Evolutionary conservation across 2,329 filamentous ascomycete genomes (phyloP).

Genomic region (Colletotrichum neosansevieriae): DNA sequence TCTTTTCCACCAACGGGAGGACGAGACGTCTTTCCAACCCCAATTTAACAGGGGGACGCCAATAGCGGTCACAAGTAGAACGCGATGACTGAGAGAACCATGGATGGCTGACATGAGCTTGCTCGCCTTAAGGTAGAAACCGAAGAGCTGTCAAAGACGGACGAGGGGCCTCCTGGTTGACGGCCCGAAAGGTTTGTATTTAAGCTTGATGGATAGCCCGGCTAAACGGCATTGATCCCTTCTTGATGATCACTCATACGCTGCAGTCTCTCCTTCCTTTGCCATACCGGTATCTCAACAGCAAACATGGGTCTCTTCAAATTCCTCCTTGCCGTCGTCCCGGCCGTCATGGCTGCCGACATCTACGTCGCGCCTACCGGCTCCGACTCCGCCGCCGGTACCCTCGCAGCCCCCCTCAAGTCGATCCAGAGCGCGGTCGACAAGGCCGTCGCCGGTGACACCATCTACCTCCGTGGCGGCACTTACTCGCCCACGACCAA

Average conservation of each 20-base stretch:
- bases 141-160: slow-evolving; percentile 5
- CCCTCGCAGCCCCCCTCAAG: slow-evolving; percentile 54
- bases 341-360: slow-evolving; percentile 46
- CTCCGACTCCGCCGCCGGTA: slow-evolving; percentile 52
- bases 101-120: slow-evolving; percentile 10
- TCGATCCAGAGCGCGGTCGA: slow-evolving; percentile 62
- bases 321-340: slow-evolving; percentile 37
- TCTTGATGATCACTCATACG: background rate
- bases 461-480: slow-evolving; percentile 50
- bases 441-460: slow-evolving; percentile 59
- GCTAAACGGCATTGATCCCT: slow-evolving; percentile 14
- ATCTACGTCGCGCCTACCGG: slow-evolving; percentile 61
- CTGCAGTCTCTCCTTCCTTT: slow-evolving; percentile 29
- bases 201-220: slow-evolving; percentile 35
- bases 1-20: slow-evolving; percentile 37
- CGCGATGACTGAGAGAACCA: background rate
- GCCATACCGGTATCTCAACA: background rate
- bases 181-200: slow-evolving; percentile 29
- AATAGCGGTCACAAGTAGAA: slow-evolving; percentile 24
- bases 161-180: slow-evolving; percentile 21
- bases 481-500: slow-evolving; percentile 58
- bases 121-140: slow-evolving; percentile 5
- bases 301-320: slow-evolving; percentile 37
- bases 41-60: slow-evolving; percentile 14
- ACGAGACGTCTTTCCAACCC: slow-evolving; percentile 7